Percentiles rank a stretch among this genome's conserved stretches.
Conservation (phyloP, 495 filamentous ascomycete genomes). For the Pyrenula aspistea region DNA sequence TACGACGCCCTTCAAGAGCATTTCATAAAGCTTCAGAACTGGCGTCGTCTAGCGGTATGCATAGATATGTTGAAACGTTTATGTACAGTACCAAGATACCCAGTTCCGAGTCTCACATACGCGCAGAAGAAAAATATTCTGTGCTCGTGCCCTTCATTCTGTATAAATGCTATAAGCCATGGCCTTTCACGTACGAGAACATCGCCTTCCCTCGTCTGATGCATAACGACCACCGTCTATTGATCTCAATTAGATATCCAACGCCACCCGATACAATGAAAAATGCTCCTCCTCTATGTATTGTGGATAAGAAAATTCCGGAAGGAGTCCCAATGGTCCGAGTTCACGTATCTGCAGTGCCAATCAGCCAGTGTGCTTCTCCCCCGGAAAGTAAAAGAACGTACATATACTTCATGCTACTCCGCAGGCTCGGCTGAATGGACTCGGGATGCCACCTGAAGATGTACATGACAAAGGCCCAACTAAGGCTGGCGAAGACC, state of each 20-base stretch:
- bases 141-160: too few relatives aligned
- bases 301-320: slow-evolving; percentile 73
- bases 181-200: not conserved
- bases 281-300: slow-evolving; percentile 56
- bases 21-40: not conserved
- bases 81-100: too few relatives aligned
- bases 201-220: not conserved
- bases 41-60: too few relatives aligned
- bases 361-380: not conserved
- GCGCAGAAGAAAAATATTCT: too few relatives aligned
- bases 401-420: slow-evolving; percentile 98
- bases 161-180: not conserved
- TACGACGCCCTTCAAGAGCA: not conserved
- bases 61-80: too few relatives aligned
- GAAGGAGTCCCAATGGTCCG: slow-evolving; percentile 74
- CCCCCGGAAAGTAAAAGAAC: slow-evolving; percentile 7
- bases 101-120: too few relatives aligned
- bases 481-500: slow-evolving; percentile 76
- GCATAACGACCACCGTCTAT: not conserved
- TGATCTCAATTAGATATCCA: not conserved
- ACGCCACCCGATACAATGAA: not conserved
- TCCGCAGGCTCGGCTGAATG: slow-evolving; percentile 78
- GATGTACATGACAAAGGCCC: slow-evolving; percentile 90
- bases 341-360: slow-evolving; percentile 45
- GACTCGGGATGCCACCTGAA: slow-evolving; percentile 86